These are phyloP conservation scores for Xylariaceae sp. DNA, from an alignment of 2,329 filamentous ascomycete genomes.

Conservation along the genomic window DNA sequence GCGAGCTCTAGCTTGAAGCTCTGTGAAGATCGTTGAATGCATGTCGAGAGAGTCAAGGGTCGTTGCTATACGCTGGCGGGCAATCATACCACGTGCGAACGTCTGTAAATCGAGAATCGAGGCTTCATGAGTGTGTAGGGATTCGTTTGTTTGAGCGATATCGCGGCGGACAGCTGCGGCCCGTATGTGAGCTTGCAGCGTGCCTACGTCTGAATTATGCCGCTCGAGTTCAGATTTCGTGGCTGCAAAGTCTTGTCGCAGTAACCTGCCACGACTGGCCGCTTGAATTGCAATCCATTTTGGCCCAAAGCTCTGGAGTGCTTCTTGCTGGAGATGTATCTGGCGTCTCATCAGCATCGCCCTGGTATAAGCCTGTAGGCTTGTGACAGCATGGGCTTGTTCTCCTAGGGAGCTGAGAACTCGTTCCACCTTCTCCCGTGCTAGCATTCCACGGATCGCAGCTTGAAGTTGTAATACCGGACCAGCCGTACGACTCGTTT, in stretches of 20 bases:
- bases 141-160: conserved; percentile 55
- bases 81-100: conserved; percentile 66
- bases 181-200: conserved; percentile 52
- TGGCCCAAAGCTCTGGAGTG: conserved; percentile 57
- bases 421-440: conserved; percentile 60
- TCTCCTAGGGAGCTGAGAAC: conserved; percentile 35
- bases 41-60: conserved; percentile 63
- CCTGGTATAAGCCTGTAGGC: conserved; percentile 70
- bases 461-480: conserved; percentile 69
- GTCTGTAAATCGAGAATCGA: conserved; percentile 63
- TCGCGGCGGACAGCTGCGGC: conserved; percentile 62
- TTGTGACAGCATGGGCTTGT: conserved; percentile 32
- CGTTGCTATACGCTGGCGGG: conserved; percentile 56
- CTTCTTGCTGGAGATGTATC: conserved; percentile 57
- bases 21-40: conserved; percentile 62
- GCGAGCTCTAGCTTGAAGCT: conserved; percentile 71
- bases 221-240: conserved; percentile 57
- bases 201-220: conserved; percentile 51
- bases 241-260: conserved; percentile 52
- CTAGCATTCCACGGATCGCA: conserved; percentile 69
- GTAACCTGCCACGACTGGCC: conserved; percentile 54
- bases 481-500: conserved; percentile 58
- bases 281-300: conserved; percentile 59
- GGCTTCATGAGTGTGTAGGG: conserved; percentile 49
- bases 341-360: conserved; percentile 66